phyloP scores from a whole-genome alignment of 2,329 filamentous ascomycete genomes.

The Trichoderma oligosporum region DNA sequence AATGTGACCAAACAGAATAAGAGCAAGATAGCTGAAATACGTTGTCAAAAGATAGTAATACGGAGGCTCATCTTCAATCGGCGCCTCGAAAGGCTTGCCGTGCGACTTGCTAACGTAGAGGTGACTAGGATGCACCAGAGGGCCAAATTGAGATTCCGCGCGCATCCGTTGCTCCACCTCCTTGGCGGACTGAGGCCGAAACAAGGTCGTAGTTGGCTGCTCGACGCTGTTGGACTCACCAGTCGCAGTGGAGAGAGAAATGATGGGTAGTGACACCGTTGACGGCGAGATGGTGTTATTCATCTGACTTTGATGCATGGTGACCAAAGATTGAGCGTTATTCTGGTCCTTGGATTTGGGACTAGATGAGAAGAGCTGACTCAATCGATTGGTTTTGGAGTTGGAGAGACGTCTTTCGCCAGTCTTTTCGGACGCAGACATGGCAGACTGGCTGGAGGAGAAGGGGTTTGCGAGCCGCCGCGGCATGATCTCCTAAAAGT shows the following conservation, averaged over 20 bases:
- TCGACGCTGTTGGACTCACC: conserved; percentile 70
- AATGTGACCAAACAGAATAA: conserved; percentile 93
- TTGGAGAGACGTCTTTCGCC: conserved; percentile 57
- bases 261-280: conserved; percentile 77
- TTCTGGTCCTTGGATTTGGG: conserved; percentile 69
- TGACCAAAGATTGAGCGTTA: conserved; percentile 62
- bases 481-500: conserved; percentile 44
- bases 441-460: conserved; percentile 45
- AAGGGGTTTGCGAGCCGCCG: conserved; percentile 58
- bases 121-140: conserved; percentile 74
- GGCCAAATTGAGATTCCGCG: conserved; percentile 87
- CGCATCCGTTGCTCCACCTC: conserved; percentile 73
- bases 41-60: conserved; percentile 97
- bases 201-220: conserved; percentile 71
- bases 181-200: conserved; percentile 80
- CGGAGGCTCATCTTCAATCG: conserved; percentile 89
- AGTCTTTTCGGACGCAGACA: conserved; percentile 46
- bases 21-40: conserved; percentile 94
- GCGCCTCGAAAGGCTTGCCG: conserved; percentile 73
- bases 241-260: conserved; percentile 71
- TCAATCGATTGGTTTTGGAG: conserved; percentile 71
- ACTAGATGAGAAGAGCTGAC: conserved; percentile 77
- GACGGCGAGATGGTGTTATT: conserved; percentile 65
- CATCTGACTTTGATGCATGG: conserved; percentile 56
- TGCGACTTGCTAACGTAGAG: conserved; percentile 85